Percentiles rank a stretch among this genome's conserved stretches.
Evolutionary conservation across 2,329 filamentous ascomycete species (phyloP).

Genomic region (Paracorniculantispora psalliotae): DNA sequence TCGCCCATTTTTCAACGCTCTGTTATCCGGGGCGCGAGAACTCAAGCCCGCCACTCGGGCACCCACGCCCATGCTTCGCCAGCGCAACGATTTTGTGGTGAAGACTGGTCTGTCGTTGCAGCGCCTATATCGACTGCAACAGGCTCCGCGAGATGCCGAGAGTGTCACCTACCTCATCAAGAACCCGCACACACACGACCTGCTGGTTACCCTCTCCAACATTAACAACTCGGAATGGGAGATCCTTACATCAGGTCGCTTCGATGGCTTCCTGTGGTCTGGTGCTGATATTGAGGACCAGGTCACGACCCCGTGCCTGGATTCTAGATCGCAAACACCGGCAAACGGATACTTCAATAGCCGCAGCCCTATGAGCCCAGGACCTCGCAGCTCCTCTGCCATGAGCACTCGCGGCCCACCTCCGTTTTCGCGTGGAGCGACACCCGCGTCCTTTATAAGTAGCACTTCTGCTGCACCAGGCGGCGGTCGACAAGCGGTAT

Average conservation of each 20-base stretch:
- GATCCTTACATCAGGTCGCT: constrained; percentile 86
- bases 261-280: constrained; percentile 93
- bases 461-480: constrained; percentile 39
- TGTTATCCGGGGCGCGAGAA: constrained; percentile 59
- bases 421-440: constrained; percentile 51
- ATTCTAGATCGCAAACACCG: constrained; percentile 54
- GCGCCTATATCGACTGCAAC: constrained; percentile 71
- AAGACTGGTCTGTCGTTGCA: constrained; percentile 76
- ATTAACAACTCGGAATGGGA: constrained; percentile 96
- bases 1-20: constrained; percentile 74
- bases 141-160: constrained; percentile 77
- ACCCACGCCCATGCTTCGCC: constrained; percentile 62
- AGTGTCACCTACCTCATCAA: constrained; percentile 80
- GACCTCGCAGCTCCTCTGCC: constrained; percentile 35
- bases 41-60: constrained; percentile 55
- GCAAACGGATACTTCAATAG: constrained; percentile 41
- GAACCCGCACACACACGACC: constrained; percentile 75
- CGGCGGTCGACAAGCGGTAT: constrained; percentile 57
- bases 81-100: constrained; percentile 67
- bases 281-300: constrained; percentile 65
- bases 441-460: constrained; percentile 55
- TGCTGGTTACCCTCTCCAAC: constrained; percentile 79
- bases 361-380: constrained; percentile 34
- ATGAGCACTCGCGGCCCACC: constrained; percentile 42
- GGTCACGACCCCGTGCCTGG: constrained; percentile 32